Conservation (phyloP, 140 eudicot genomes). For the Senecio squalidus region DNA sequence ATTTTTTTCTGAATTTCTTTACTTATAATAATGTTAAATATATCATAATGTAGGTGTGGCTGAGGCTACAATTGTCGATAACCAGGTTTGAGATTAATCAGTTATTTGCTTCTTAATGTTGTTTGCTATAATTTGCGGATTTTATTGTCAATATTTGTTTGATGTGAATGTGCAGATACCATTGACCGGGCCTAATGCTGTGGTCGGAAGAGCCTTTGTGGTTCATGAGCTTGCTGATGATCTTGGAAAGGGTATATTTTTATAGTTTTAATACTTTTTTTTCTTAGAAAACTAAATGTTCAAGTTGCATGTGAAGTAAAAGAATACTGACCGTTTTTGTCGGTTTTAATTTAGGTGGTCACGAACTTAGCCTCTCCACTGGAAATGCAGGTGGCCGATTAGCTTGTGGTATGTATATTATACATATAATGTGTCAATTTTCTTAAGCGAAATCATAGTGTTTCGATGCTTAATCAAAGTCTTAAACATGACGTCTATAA, state of each 20-base stretch:
- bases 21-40: constrained; percentile 11
- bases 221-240: constrained; percentile 97
- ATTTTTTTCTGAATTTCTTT: too few species aligned
- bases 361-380: constrained; percentile 88
- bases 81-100: constrained; percentile 45
- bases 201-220: constrained; percentile 93
- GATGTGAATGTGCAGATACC: constrained; percentile 60
- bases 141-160: neutral
- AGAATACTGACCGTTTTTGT: constrained; percentile 5
- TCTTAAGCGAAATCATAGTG: neutral
- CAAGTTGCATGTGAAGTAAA: neutral
- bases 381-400: constrained; percentile 98
- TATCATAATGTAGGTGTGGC: constrained; percentile 86
- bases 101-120: neutral
- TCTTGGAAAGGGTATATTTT: constrained; percentile 84
- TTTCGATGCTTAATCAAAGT: too few species aligned
- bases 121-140: constrained; percentile 5
- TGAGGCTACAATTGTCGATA: constrained; percentile 88
- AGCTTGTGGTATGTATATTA: constrained; percentile 74
- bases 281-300: neutral
- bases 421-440: neutral
- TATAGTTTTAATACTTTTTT: neutral
- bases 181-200: constrained; percentile 81
- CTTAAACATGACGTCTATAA: too few species aligned
- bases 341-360: constrained; percentile 58